Evolutionary conservation across 2,329 filamentous ascomycete genomes (phyloP), one percentile per base, ranked within the genome.

Genomic region (Neofusicoccum sp.): DNA sequence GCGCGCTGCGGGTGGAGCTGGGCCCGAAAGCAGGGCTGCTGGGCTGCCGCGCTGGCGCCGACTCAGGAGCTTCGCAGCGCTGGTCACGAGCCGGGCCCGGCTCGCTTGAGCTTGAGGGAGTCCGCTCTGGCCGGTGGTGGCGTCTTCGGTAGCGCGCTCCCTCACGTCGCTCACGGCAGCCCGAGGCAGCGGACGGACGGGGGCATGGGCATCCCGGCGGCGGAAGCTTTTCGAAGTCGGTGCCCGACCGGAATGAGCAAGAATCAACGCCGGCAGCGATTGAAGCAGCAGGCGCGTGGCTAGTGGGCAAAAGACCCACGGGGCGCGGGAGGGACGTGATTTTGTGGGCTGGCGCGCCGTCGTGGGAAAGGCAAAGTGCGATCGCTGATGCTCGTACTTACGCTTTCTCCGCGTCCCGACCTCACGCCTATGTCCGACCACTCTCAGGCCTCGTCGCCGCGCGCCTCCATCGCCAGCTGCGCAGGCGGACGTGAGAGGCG

Each of bases 371-470:
- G 29, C 16, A 43, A 44, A 56, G 34, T 41, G 34, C 52, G 52
- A 56, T 44, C 54, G 29, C 33, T 16, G 29, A 9, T 11, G 41
- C 41, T 58, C 54, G 54, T 58, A 58, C 54, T 36, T 58, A 45
- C 54, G 54, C 34, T 37, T 50, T 36, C 48, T 50, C 45, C 28
- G 45, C 29, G 4, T 49, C 45, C 45, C 29, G 29, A n/a, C 29
- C 39, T 16, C 3, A 33, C 6, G 6, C 28, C 28, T 36, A 58
- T 58, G 37, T 56, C 50, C 54, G 31, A 58, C 8, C 16, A 22
- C 28, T 43, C 11, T 9, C 12, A 12, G 37, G 9, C 16, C 16
- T 11, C 28, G 7, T 39, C 34, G 9, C 6, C 1, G 14, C 39
- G 36, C 49, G 33, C 49, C 49, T 39, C 5, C 49, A 28, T 16